Base-by-base conservation (phyloP, 139 green algal species). In the Trebouxia sp. region DNA sequence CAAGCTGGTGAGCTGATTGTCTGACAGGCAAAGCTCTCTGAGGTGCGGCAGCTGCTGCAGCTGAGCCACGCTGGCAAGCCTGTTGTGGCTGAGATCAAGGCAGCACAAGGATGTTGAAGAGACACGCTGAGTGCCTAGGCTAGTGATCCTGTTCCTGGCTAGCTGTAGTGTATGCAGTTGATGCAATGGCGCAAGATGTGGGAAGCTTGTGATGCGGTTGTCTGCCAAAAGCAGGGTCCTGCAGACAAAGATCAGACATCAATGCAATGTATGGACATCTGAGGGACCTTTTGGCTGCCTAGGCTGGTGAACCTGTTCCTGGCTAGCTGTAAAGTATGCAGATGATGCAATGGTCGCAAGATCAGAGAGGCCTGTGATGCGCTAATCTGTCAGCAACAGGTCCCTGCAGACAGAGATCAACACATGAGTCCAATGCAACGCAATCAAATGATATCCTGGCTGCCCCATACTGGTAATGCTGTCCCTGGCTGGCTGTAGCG, bases 191-290 rank as follows among this genome's bases (percentile, higher is more conserved):
- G 26, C 15, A 24, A 70, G 58, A n/a, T 51, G n/a, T 24, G 69
- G 70, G 30, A 65, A 43, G 38, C 56, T 76, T 42, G 41, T 84
- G 32, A 88, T 66, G 41, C 41, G 3, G 58, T 76, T 80, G 20
- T 80, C 45, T 41, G 39, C 48, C 11, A 51, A 45, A 20, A 41
- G 26, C 6, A 70, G 58, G 58, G 14, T 35, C 58, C 58, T 70
- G 58, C 58, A 58, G 50, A n/a, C n/a, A n/a, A n/a, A n/a, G n/a
- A n/a, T n/a, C 26, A 24, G 20, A 70, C 26, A 4, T 70, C 58
- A 12, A 70, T 24, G 5, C 26, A 39, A 14, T 14, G 22, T n/a
- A 70, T 24, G 58, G 58, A 24, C 26, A n/a, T 37, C 26, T n/a
- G 37, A n/a, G 26, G n/a, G n/a, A 24, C 26, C 58, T 41, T 24